These are phyloP conservation scores for Leccinum longicurvipes DNA, from an alignment of 768 basidiomycete species.

Conservation along the genomic window DNA sequence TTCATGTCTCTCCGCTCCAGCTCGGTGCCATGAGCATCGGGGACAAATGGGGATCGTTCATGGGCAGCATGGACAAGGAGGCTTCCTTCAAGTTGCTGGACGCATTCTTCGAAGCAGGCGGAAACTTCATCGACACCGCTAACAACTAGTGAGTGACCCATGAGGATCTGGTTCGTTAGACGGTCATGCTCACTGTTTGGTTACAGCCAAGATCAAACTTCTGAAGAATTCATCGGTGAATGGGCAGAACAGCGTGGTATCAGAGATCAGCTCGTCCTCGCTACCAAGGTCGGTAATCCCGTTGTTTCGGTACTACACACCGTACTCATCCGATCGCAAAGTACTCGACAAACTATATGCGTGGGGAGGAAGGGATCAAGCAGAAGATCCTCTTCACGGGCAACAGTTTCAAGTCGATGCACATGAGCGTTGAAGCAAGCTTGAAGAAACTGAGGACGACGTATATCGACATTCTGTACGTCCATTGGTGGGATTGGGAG, in stretches of 20 bases:
- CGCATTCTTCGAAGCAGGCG: conserved; percentile 42
- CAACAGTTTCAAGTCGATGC: conserved; percentile 45
- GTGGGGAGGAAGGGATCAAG: conserved; percentile 5
- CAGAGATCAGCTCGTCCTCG: conserved; percentile 45
- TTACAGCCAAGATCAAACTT: conserved; percentile 37
- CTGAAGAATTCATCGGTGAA: conserved; percentile 46
- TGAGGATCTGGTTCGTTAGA: too few species aligned
- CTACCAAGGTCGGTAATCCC: conserved; percentile 33
- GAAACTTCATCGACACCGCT: conserved; percentile 49
- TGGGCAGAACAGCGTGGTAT: conserved; percentile 42
- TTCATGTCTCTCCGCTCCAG: conserved; percentile 47
- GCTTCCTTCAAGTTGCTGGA: conserved; percentile 44
- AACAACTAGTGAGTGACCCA: conserved; percentile 38
- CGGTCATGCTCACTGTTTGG: not conserved
- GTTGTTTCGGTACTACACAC: not conserved
- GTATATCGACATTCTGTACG: conserved; percentile 21
- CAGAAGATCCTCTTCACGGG: conserved; percentile 44
- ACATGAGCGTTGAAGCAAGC: conserved; percentile 34
- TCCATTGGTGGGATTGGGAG: conserved; percentile 36
- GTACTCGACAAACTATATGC: conserved; percentile 24
- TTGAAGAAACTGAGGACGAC: conserved; percentile 23
- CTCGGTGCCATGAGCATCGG: conserved; percentile 51
- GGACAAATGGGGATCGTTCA: conserved; percentile 36
- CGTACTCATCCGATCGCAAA: conserved; percentile 3
- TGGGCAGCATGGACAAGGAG: conserved; percentile 45